Percentiles rank a stretch among this genome's conserved stretches.
Evolutionary conservation across 371 early-diverging fungal genomes (phyloP).

Genomic region (Mucor racemosus): DNA sequence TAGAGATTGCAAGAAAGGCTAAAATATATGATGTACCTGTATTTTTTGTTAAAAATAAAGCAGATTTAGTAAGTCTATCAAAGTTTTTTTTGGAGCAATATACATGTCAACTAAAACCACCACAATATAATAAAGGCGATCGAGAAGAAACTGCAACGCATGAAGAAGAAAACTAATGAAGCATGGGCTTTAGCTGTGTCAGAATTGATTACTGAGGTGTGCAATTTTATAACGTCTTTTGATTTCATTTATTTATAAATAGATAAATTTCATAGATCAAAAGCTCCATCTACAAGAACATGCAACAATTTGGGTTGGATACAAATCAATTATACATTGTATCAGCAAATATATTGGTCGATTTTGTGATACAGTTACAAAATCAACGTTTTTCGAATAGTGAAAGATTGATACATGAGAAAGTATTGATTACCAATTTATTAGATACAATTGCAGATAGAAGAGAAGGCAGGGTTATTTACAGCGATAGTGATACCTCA

Average conservation of each 20-base stretch:
- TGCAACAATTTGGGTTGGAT: conserved; percentile 27
- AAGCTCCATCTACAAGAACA: conserved; percentile 20
- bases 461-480: not conserved
- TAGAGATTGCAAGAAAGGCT: conserved; percentile 34
- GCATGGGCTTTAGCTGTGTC: conserved; percentile 33
- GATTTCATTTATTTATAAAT: not conserved
- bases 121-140: conserved; percentile 2
- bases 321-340: conserved; percentile 35
- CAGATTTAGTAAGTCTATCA: conserved; percentile 28
- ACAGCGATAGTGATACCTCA: not conserved
- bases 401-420: conserved; percentile 38
- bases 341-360: conserved; percentile 28
- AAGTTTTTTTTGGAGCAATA: not conserved
- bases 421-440: conserved; percentile 34
- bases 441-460: conserved; percentile 25
- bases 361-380: conserved; percentile 28
- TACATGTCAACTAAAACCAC: not conserved
- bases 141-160: conserved; percentile 11
- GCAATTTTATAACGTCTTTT: not conserved
- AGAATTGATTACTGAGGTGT: conserved; percentile 29
- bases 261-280: conserved; percentile 15
- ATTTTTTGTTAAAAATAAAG: conserved; percentile 35
- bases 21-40: conserved; percentile 26
- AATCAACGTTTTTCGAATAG: conserved; percentile 9
- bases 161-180: not conserved